Conservation (phyloP, 2,329 filamentous ascomycete genomes). For the Talaromyces pinophilus region DNA sequence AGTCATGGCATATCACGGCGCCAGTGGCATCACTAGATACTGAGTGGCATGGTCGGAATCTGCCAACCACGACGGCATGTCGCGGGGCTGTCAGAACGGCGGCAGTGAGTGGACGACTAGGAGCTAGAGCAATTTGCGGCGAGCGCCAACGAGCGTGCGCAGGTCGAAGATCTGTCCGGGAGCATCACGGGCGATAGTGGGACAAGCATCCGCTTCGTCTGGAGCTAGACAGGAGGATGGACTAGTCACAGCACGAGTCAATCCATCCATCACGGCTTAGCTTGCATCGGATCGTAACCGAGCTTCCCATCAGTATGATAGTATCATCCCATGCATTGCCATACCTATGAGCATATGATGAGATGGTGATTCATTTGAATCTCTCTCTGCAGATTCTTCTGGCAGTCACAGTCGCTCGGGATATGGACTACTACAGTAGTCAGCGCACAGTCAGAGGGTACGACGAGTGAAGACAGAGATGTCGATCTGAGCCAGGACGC, state of each 20-base stretch:
- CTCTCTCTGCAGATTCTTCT: background rate
- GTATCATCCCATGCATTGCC: background rate
- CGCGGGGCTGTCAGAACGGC: slow-evolving; percentile 21
- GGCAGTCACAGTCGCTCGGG: background rate
- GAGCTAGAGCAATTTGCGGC: slow-evolving; percentile 20
- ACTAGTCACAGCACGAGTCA: background rate
- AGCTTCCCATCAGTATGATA: background rate
- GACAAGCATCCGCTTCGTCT: background rate
- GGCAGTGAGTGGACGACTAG: slow-evolving; percentile 21
- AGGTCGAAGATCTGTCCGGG: slow-evolving; percentile 20
- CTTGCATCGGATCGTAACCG: slow-evolving; percentile 24
- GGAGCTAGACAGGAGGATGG: background rate
- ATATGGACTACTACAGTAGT: background rate
- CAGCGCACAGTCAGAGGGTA: background rate
- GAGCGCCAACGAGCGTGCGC: slow-evolving; percentile 24
- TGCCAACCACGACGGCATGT: slow-evolving; percentile 16
- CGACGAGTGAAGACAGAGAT: background rate
- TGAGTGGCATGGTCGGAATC: background rate
- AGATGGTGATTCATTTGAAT: background rate
- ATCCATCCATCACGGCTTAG: background rate
- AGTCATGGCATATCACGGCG: slow-evolving; percentile 21
- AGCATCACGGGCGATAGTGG: slow-evolving; percentile 18
- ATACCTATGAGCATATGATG: background rate
- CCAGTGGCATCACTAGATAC: background rate
- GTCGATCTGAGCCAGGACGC: slow-evolving; percentile 1